Conservation (phyloP, 768 basidiomycete genomes). For the Boletus reticulatus region DNA sequence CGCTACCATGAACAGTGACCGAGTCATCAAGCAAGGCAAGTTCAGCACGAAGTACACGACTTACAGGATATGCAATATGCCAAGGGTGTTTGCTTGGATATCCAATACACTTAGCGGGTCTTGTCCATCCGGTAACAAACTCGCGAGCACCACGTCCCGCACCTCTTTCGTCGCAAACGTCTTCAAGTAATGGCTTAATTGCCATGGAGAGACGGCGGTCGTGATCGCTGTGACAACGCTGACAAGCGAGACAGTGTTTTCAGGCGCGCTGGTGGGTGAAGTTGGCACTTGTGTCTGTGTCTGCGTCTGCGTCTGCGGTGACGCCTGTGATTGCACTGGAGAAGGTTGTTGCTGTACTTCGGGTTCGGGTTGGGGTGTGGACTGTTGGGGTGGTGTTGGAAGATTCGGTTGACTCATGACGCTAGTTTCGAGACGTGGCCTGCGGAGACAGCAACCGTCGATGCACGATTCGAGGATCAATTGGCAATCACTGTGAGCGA, state of each 20-base stretch:
- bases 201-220: slow-evolving; percentile 33
- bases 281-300: slow-evolving; percentile 5
- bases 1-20: slow-evolving; percentile 35
- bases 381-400: slow-evolving; percentile 23
- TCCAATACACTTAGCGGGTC: slow-evolving; percentile 67
- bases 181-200: slow-evolving; percentile 45
- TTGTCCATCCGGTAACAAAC: slow-evolving; percentile 53
- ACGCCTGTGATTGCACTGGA: slow-evolving; percentile 9
- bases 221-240: slow-evolving; percentile 47
- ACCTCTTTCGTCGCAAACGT: slow-evolving; percentile 53
- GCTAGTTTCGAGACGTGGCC: not conserved
- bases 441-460: not conserved
- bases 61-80: slow-evolving; percentile 71
- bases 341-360: slow-evolving; percentile 16
- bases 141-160: slow-evolving; percentile 54
- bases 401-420: slow-evolving; percentile 27
- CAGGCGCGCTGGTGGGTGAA: not conserved
- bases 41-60: slow-evolving; percentile 22
- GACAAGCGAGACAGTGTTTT: slow-evolving; percentile 32
- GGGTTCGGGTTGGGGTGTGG: slow-evolving; percentile 13
- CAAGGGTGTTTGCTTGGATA: slow-evolving; percentile 55
- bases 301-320: not conserved
- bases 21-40: not conserved
- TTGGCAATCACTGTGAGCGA: not conserved
- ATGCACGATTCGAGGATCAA: not conserved